Evolutionary conservation across 495 filamentous ascomycete species (phyloP), one percentile per base, ranked within the genome.

Genomic region (Aspergillus egyptiacus): DNA sequence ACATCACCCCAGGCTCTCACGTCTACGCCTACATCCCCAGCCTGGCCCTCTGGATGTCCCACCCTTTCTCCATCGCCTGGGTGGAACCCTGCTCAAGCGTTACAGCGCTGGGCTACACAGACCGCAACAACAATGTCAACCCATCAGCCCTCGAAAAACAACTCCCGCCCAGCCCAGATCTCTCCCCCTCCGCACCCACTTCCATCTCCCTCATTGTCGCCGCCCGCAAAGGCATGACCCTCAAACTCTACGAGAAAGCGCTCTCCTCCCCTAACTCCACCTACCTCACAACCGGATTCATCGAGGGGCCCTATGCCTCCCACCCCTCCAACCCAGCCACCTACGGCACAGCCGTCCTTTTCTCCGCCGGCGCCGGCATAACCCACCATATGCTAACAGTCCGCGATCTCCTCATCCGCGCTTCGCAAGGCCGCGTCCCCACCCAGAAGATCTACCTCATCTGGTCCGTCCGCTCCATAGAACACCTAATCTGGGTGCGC

Each of bases 401-500:
- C 2, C 82, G 83, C 10, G 80, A 90, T 35, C 76, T 95, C 2
- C 77, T 95, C 7, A 68, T 75, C 5, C 85, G 84, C 37, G 85
- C 82, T 57, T 69, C 72, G 27, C 80, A 83, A 34, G 79, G 78
- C 46, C 84, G 82, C 15, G 83, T 85, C 10, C 86, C 89, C n/a
- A 84, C 85, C 0, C 81, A 83, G 34, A 82, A 85, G 50, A 76
- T 96, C 52, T 74, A 93, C 11, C 77, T 98, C 5, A 81, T 96
- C 38, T 98, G 93, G 93, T 83, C 84, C 36, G 87, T 98, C 44
- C 87, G 91, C 55, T 86, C 76, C 32, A 86, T 85, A 19, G 91
- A 96, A 46, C 85, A 90, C 54, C 77, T 98, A 20, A 82, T 90
- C 60, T 98, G 93, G 93, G 87, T 96, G 33, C 79, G 87, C 6